Base-by-base conservation (phyloP, 345 rosid genomes). In the Populus alba region DNA sequence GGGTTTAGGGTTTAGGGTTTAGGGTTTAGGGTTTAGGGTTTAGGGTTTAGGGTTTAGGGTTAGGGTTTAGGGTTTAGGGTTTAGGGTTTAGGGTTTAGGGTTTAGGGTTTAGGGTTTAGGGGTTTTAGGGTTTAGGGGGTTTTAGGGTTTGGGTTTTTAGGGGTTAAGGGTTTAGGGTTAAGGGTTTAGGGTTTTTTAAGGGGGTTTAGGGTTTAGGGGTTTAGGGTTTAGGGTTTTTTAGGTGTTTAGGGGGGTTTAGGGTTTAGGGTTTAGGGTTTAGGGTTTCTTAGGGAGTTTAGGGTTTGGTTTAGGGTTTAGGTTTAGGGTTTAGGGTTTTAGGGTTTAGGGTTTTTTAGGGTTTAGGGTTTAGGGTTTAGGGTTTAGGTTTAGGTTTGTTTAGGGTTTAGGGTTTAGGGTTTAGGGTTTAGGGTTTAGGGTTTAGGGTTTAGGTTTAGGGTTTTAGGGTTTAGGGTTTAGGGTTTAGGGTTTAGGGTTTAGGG, bases 1-100 rank as follows among this genome's bases (percentile, higher is more conserved):
- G 79, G 82, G 80, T 82, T 78, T 82, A 69, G 81, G 81, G 78
- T 77, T 76, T 73, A 61, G 79, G 81, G 69, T 75, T 71, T 65
- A 72, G 83, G 80, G 80, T 81, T 71, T 76, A 71, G 78, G 78
- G 78, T 75, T 79, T 66, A 68, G 82, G 82, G 82, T 70, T 69
- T 72, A 51, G 73, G 80, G 83, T 66, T 77, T 76, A 41, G 85
- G 79, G n/a, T 82, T 74, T 37, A 45, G 78, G 81, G 41, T 71
- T 38, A 68, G 76, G 76, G 33, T 73, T 74, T 35, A 33, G 67
- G 77, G 77, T 62, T 74, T 74, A 70, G 85, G 81, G 80, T 77
- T 81, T 66, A 68, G 84, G 84, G 77, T 73, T 81, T 67, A 68
- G 81, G 84, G 77, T 81, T 82, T 73, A 74, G 79, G 81, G 78